Conservation (phyloP, 2,329 filamentous ascomycete genomes). For the Pestalotiopsis sp. region DNA sequence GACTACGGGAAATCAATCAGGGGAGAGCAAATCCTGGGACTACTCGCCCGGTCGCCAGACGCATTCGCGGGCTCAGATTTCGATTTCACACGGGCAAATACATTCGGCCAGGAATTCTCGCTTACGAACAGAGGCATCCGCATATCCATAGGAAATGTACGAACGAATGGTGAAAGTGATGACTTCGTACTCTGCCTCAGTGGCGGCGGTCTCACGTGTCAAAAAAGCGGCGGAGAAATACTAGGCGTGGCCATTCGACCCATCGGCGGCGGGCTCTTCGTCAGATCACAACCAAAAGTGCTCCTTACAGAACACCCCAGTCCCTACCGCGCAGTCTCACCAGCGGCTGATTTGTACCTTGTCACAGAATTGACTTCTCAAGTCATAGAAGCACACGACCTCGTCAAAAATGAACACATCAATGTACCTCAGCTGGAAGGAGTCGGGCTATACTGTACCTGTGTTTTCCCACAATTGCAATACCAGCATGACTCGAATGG, state of each 20-base stretch:
- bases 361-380: background rate
- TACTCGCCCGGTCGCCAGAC: background rate
- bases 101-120: background rate
- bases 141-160: background rate
- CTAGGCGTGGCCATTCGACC: background rate
- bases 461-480: background rate
- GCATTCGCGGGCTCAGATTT: background rate
- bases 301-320: background rate
- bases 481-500: background rate
- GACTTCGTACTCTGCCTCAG: background rate
- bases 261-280: background rate
- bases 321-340: background rate
- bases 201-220: background rate
- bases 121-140: background rate
- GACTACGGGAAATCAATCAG: too few relatives aligned
- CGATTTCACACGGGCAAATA: accelerated
- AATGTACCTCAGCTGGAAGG: background rate
- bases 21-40: background rate
- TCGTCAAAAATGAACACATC: background rate
- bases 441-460: background rate
- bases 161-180: background rate
- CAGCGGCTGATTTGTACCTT: background rate
- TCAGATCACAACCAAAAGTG: background rate
- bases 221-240: background rate
- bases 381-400: background rate